A percentile compares a stretch with the other conserved stretches of the same genome.
These are phyloP conservation scores for Comarum palustre DNA, from an alignment of 306 rosid genomes.

Conservation along the genomic window DNA sequence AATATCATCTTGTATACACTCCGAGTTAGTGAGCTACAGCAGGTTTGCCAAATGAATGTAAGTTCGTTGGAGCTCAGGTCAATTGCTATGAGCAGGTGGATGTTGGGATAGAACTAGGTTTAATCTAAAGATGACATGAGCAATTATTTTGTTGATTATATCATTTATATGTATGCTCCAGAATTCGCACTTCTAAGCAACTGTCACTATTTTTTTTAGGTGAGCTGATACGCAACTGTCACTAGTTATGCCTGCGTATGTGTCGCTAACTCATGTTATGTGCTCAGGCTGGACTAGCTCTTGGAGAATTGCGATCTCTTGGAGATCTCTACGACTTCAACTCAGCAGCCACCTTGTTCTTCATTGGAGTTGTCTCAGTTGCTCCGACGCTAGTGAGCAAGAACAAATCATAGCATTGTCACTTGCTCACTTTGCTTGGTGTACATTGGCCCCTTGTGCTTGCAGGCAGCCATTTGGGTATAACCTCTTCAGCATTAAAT, in stretches of 20 bases:
- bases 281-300: constrained; percentile 89
- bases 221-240: neutral
- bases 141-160: neutral
- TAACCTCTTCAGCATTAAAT: constrained; percentile 7
- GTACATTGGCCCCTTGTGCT: constrained; percentile 31
- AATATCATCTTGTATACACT: neutral
- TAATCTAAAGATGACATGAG: neutral
- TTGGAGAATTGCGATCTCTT: constrained; percentile 74
- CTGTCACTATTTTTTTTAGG: no score
- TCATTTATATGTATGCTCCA: neutral
- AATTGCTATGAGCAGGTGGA: neutral
- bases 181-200: neutral
- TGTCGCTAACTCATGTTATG: neutral
- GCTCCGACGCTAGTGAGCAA: constrained; percentile 78
- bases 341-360: constrained; percentile 80
- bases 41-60: neutral
- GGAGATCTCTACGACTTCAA: constrained; percentile 93
- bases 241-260: neutral
- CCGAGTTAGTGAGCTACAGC: neutral
- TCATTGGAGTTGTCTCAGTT: constrained; percentile 75
- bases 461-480: constrained; percentile 24
- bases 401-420: constrained; percentile 46
- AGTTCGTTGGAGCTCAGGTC: neutral
- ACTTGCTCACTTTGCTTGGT: constrained; percentile 20
- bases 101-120: neutral